Evolutionary conservation across 148 eudicot genomes (phyloP), one percentile per base, ranked within the genome.

Genomic region (Rheum nobile): DNA sequence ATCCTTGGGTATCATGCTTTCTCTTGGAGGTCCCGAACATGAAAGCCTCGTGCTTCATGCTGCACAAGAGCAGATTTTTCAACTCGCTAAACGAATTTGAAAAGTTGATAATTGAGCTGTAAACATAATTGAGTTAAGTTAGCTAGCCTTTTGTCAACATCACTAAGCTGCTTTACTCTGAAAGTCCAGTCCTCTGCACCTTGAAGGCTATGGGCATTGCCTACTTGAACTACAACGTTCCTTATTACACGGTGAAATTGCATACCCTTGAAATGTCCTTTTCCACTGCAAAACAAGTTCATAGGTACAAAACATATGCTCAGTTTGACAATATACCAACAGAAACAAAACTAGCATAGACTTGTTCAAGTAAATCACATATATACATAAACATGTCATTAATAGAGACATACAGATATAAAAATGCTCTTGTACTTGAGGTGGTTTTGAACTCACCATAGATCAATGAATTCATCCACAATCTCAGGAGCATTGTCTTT

Each of bases 21-120:
- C 55, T 65, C 85, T 88, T 95, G 24, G 97, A 90, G 54, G 98
- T 95, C 71, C 97, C 96, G 65, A 95, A 85, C 93, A 95, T 90
- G 82, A 95, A 95, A 0, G 98, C 96, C 83, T 91, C 97, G 71
- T 87, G 98, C 93, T 95, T 95, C 80, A 86, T 78, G 72, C 98
- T 95, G 90, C 73, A 74, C 32, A 61, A 24, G 8, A 47, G 71
- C 34, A 44, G 41, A 4, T 72, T 74, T 11, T 59, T 67, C 29
- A 74, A 22, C 52, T n/a, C 22, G 16, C 22, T 59, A 73, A 21
- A 74, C 39, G 47, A 59, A 21, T 31, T 24, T 4, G 65, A 73
- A 19, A 37, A 28, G 11, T 74, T 19, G 29, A 52, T 22, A 10
- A 8, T 16, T 44, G 22, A 72, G 1, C 57, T 37, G 21, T 35